Percentiles rank a stretch among this genome's conserved stretches.
phyloP scores from a whole-genome alignment of 1,139 yeast species.

The Candida sp. region DNA sequence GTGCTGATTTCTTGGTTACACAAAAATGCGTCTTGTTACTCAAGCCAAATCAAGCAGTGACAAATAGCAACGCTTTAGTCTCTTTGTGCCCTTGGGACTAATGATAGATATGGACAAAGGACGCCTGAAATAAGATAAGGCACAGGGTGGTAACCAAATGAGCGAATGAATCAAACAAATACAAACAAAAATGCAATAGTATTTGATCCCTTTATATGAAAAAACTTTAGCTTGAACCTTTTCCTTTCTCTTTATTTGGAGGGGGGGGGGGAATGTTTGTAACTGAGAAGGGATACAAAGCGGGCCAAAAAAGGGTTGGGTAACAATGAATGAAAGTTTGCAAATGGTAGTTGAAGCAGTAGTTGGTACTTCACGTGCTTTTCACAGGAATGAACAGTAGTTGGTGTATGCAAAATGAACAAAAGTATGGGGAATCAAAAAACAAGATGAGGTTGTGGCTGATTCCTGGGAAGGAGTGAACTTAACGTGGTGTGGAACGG shows the following conservation, averaged over 20 bases:
- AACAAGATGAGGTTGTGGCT: too few species aligned
- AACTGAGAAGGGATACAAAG: too few species aligned
- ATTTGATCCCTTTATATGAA: too few species aligned
- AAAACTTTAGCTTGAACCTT: too few species aligned
- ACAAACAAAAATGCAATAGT: too few species aligned
- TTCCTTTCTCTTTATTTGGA: too few species aligned
- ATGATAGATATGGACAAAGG: neutral
- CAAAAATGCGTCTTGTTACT: neutral
- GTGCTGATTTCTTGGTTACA: neutral
- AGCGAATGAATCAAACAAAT: too few species aligned
- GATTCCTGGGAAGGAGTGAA: neutral
- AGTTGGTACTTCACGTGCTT: too few species aligned
- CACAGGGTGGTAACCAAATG: neutral
- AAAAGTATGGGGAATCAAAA: too few species aligned
- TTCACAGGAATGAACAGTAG: neutral
- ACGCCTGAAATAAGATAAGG: neutral
- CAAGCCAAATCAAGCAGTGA: neutral
- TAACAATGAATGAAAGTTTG: neutral
- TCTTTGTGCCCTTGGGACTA: neutral
- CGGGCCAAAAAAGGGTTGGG: neutral
- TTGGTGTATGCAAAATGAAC: neutral
- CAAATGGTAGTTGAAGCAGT: too few species aligned
- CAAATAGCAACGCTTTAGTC: neutral
- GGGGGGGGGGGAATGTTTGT: too few species aligned
- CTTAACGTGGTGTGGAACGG: neutral